A percentile compares a stretch with the other conserved stretches of the same genome.
These are phyloP conservation scores for Helicostylum pulchrum DNA, from an alignment of 192 early-diverging fungal species.

Conservation along the genomic window DNA sequence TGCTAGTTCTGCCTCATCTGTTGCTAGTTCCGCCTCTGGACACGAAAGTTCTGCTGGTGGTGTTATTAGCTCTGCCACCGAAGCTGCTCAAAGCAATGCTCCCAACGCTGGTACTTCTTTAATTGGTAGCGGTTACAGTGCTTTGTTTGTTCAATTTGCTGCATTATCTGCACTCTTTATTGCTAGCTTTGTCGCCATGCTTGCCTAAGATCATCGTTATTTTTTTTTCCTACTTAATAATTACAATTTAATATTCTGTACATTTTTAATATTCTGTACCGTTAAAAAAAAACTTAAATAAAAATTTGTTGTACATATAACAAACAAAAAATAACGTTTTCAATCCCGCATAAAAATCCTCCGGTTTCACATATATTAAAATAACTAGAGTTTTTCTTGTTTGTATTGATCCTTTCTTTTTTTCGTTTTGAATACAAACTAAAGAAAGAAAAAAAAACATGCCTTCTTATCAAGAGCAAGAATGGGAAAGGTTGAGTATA, in stretches of 20 bases:
- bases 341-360: no score
- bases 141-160: slow-evolving; percentile 6
- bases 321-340: no score
- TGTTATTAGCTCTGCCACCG: neutral
- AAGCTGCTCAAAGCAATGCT: neutral
- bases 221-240: slow-evolving; percentile 1
- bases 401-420: neutral
- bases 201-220: slow-evolving; percentile 4
- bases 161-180: slow-evolving; percentile 17
- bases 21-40: neutral
- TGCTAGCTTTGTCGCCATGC: slow-evolving; percentile 24
- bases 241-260: neutral
- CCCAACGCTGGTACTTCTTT: neutral
- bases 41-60: neutral
- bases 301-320: neutral
- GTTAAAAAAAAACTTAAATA: neutral
- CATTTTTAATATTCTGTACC: neutral
- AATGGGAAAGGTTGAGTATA: neutral
- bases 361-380: neutral
- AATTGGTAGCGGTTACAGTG: neutral
- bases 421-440: neutral
- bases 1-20: neutral
- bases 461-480: neutral
- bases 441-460: no score
- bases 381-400: neutral